Base-by-base conservation (phyloP, 495 filamentous ascomycete species). In the Glonium stellatum region DNA sequence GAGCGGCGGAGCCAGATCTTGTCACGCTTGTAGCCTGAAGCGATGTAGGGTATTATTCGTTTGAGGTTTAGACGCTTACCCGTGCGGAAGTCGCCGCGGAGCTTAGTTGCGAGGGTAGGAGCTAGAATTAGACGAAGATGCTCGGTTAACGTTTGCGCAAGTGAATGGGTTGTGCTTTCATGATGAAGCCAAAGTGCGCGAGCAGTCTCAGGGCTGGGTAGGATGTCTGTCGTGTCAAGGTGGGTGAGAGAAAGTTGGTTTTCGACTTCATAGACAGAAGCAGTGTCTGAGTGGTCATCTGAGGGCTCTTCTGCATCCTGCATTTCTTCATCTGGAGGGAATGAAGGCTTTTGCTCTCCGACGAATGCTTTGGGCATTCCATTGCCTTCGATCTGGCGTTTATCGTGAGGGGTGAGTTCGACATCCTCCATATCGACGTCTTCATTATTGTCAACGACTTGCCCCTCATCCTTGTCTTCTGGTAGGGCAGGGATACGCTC, bases 1-100 rank as follows among this genome's bases (percentile, higher is more conserved):
- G 84, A 86, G 52, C 95, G 84, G 10, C 95, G 85, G 88, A 97
- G 95, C 95, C 95, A 99, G 74, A 99, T 99, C 77, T 97, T 97
- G 80, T 99, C 95, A 60, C 92, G 88, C 80, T 96, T 97, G 81
- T 95, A 99, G 62, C 86, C 82, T 2, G 89, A 95, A 4, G 95
- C 95, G 63, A 99, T 97, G 76, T 97, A 99, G 0, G 95, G 92
- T 64, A 99, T 97, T 73, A 99, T 99, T 50, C 92, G 88, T 72
- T 96, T 96, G 76, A 99, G 95, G 74, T 97, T 97, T 65, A 99
- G 88, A 1, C 95, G 88, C 71, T 99, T 97, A 54, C 95, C 95
- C 0, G 95, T 97, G 67, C 92, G 88, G 80, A 93, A 97, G 71
- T 96, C 90, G 60, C 95, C 95, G 1, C 92, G 90, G 67, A 97